phyloP scores from a whole-genome alignment of 1,284 basidiomycete genomes.

The Flammula alnicola region DNA sequence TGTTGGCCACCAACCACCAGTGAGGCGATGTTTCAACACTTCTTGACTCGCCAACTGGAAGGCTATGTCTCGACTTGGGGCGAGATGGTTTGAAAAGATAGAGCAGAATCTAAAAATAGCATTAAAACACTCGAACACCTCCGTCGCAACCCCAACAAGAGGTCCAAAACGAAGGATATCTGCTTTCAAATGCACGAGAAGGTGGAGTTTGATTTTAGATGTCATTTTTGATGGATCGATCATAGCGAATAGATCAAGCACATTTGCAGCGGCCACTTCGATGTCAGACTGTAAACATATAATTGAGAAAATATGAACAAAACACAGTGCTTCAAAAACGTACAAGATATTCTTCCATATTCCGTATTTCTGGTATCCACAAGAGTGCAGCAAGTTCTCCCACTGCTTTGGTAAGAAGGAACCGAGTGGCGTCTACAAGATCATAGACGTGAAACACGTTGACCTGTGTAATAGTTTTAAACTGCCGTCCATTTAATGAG shows the following conservation, averaged over 20 bases:
- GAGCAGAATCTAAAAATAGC: slow-evolving; percentile 38
- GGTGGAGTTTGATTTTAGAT: slow-evolving; percentile 41
- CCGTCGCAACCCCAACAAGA: slow-evolving; percentile 35
- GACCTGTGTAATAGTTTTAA: slow-evolving; percentile 42
- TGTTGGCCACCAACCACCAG: slow-evolving; percentile 32
- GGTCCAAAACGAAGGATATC: slow-evolving; percentile 42
- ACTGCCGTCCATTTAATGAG: slow-evolving; percentile 44
- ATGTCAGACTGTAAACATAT: slow-evolving; percentile 33
- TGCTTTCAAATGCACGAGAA: slow-evolving; percentile 36
- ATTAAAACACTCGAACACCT: slow-evolving; percentile 43
- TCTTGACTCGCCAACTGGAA: slow-evolving; percentile 31
- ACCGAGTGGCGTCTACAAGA: slow-evolving; percentile 25
- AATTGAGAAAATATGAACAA: not conserved
- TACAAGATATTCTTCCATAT: slow-evolving; percentile 41
- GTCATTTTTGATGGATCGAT: slow-evolving; percentile 38
- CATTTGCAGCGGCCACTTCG: slow-evolving; percentile 33
- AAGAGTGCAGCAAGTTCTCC: slow-evolving; percentile 35
- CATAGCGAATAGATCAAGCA: slow-evolving; percentile 34
- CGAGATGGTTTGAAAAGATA: slow-evolving; percentile 39
- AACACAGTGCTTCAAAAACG: slow-evolving; percentile 11
- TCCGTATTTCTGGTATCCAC: slow-evolving; percentile 38
- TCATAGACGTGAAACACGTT: slow-evolving; percentile 38
- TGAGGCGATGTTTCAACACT: slow-evolving; percentile 34
- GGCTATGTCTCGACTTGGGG: slow-evolving; percentile 45
- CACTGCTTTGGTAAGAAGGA: slow-evolving; percentile 31